These are phyloP conservation scores for Rhododendron vialii DNA, from an alignment of 148 eudicot genomes.

Conservation along the genomic window DNA sequence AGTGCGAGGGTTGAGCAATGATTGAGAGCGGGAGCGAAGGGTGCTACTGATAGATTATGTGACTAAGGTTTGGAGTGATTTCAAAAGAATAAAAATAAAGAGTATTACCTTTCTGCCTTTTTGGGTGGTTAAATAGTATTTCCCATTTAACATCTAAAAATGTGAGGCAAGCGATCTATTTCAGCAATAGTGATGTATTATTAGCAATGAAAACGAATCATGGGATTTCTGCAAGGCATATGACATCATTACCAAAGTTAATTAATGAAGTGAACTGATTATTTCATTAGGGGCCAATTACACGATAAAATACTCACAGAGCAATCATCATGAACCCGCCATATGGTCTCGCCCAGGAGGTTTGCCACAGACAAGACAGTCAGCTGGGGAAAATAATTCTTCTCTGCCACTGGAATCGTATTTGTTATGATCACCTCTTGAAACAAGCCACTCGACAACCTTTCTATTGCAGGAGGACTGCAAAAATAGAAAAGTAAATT, in stretches of 20 bases:
- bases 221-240: neutral
- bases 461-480: slow-evolving; percentile 74
- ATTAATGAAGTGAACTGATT: neutral
- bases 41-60: neutral
- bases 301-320: slow-evolving; percentile 42
- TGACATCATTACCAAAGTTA: neutral
- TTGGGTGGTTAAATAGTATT: neutral
- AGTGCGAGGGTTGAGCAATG: neutral
- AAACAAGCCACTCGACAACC: slow-evolving; percentile 61
- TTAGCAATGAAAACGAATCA: neutral
- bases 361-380: slow-evolving; percentile 68
- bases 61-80: neutral
- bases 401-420: slow-evolving; percentile 49
- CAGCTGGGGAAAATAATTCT: slow-evolving; percentile 61
- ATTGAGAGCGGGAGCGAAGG: neutral
- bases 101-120: neutral
- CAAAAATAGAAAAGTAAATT: slow-evolving; percentile 19
- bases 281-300: slow-evolving; percentile 14
- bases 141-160: neutral
- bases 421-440: slow-evolving; percentile 69
- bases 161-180: neutral
- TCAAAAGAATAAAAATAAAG: neutral
- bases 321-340: slow-evolving; percentile 67
- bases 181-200: neutral
- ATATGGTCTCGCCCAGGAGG: slow-evolving; percentile 64